Conservation (phyloP, 768 basidiomycete genomes). For the Lentinula lateritia region DNA sequence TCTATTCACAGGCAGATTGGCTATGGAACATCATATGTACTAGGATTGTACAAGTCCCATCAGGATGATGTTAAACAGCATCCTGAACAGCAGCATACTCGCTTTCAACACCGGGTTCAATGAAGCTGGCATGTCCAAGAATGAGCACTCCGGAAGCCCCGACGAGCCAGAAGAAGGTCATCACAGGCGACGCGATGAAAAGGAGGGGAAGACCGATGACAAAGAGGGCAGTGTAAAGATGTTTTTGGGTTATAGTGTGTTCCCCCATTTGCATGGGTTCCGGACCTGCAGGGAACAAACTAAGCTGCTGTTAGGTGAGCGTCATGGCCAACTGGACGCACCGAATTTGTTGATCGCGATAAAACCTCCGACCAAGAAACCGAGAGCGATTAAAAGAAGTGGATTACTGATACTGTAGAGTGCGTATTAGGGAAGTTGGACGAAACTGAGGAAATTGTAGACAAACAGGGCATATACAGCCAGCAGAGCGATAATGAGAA, state of each 20-base stretch:
- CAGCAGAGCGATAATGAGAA: constrained; percentile 66
- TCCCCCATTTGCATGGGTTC: constrained; percentile 83
- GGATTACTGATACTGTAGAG: constrained; percentile 67
- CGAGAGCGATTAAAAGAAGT: constrained; percentile 76
- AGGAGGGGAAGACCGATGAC: constrained; percentile 89
- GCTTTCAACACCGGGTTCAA: constrained; percentile 94
- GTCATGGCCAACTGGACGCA: constrained; percentile 28
- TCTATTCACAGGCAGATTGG: background rate
- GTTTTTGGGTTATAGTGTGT: constrained; percentile 81
- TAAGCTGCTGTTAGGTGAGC: background rate
- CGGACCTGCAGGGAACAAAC: constrained; percentile 45
- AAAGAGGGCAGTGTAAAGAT: constrained; percentile 83
- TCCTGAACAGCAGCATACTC: constrained; percentile 84
- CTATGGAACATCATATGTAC: background rate
- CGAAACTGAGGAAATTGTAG: background rate
- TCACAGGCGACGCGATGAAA: constrained; percentile 68
- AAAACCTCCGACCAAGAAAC: constrained; percentile 91
- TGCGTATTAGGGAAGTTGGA: background rate
- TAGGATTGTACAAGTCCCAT: background rate
- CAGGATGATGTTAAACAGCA: constrained; percentile 34
- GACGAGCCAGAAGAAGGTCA: constrained; percentile 92
- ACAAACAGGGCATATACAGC: constrained; percentile 83
- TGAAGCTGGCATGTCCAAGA: constrained; percentile 77
- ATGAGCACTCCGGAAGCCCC: constrained; percentile 84
- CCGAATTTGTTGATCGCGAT: constrained; percentile 85